Conservation (phyloP, 257 asterid species). For the Przewalskia tangutica region DNA sequence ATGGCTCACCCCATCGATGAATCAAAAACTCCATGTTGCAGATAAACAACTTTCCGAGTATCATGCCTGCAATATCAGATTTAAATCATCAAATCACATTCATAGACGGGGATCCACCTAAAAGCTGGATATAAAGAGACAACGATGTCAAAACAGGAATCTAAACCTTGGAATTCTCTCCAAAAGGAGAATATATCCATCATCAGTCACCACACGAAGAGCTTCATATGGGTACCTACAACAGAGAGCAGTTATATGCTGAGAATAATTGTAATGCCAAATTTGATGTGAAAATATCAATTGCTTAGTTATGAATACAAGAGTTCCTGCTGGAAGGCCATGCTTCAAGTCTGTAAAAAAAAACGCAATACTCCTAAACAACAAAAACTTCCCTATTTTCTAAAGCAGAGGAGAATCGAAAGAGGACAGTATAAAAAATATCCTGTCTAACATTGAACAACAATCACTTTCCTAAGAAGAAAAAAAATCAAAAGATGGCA, state of each 20-base stretch:
- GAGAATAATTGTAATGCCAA: background rate
- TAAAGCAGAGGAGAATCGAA: background rate
- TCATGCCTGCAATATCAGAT: slow-evolving; percentile 51
- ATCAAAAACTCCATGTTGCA: slow-evolving; percentile 94
- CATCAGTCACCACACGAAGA: slow-evolving; percentile 70
- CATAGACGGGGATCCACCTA: background rate
- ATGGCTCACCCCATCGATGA: slow-evolving; percentile 94
- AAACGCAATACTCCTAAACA: background rate
- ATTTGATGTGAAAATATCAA: background rate
- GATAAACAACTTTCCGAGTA: slow-evolving; percentile 70
- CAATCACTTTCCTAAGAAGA: background rate
- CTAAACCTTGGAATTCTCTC: slow-evolving; percentile 90
- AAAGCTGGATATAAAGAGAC: background rate
- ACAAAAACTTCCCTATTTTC: background rate
- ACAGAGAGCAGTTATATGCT: background rate
- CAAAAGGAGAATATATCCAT: slow-evolving; percentile 85
- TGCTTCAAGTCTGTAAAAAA: background rate
- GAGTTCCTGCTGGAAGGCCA: background rate
- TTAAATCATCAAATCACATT: slow-evolving; percentile 10
- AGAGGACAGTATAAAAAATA: background rate
- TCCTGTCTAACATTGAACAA: background rate
- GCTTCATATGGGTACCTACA: slow-evolving; percentile 89
- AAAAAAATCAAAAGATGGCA: background rate
- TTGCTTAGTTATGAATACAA: background rate
- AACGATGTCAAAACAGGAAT: background rate